Percentiles rank a stretch among this genome's conserved stretches.
Evolutionary conservation across 1,284 basidiomycete genomes (phyloP).

Genomic region (Thecaphora thlaspeos): DNA sequence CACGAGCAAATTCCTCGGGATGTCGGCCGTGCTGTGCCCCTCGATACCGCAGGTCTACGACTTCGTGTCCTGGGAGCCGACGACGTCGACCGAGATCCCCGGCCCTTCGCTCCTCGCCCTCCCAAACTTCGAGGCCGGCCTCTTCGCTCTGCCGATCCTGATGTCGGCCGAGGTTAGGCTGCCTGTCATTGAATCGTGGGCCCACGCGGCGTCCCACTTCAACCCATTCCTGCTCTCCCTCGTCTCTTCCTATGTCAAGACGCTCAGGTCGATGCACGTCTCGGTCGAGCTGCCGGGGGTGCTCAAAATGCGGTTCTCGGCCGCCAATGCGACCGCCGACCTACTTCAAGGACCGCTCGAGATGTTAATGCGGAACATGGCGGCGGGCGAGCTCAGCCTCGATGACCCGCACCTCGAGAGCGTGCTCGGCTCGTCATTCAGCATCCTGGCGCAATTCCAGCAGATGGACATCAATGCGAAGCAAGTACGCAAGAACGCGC

Average conservation of each 20-base stretch:
- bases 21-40: slow-evolving; percentile 19
- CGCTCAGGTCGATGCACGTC: slow-evolving; percentile 24
- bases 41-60: slow-evolving; percentile 30
- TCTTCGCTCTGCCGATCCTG: slow-evolving; percentile 28
- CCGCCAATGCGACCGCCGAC: slow-evolving; percentile 24
- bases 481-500: too few species aligned
- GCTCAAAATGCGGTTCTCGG: slow-evolving; percentile 21
- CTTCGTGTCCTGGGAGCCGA: slow-evolving; percentile 26
- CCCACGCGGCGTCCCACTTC: slow-evolving; percentile 25
- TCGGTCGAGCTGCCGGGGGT: slow-evolving; percentile 19
- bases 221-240: slow-evolving; percentile 24
- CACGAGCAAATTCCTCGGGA: slow-evolving; percentile 23
- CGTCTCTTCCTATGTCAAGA: slow-evolving; percentile 30
- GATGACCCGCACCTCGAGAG: slow-evolving; percentile 25
- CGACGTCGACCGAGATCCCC: slow-evolving; percentile 21
- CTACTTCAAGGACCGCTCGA: slow-evolving; percentile 29
- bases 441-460: too few species aligned
- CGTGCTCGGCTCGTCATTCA: slow-evolving; percentile 7
- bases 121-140: slow-evolving; percentile 21
- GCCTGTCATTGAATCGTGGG: slow-evolving; percentile 31
- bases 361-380: slow-evolving; percentile 28
- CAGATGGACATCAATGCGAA: too few species aligned
- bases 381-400: slow-evolving; percentile 18
- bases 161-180: slow-evolving; percentile 24
- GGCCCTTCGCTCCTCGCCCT: slow-evolving; percentile 25